Percentiles rank a stretch among this genome's conserved stretches.
These are phyloP conservation scores for Leptographium lundbergii DNA, from an alignment of 2,329 filamentous ascomycete genomes.

Conservation along the genomic window DNA sequence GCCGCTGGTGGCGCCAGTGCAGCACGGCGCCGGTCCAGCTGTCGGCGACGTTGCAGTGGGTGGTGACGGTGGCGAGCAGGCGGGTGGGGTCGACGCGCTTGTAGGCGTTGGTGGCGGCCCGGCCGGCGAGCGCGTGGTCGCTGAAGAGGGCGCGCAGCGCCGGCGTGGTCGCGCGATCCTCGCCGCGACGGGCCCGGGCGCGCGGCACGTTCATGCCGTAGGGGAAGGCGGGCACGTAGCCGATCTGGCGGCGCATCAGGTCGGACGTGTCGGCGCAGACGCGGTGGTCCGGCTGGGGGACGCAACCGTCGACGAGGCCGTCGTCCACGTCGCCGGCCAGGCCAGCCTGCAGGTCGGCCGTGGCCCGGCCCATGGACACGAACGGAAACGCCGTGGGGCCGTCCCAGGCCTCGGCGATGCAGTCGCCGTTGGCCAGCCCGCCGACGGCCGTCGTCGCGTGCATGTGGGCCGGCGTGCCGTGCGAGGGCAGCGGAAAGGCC, in stretches of 20 bases:
- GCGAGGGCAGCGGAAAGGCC: slow-evolving; percentile 42
- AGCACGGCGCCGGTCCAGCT: slow-evolving; percentile 39
- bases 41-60: slow-evolving; percentile 36
- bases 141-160: slow-evolving; percentile 29
- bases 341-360: slow-evolving; percentile 41
- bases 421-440: slow-evolving; percentile 45
- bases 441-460: slow-evolving; percentile 31
- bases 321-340: slow-evolving; percentile 35
- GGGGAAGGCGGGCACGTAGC: slow-evolving; percentile 46
- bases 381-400: slow-evolving; percentile 47
- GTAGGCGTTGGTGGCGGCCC: slow-evolving; percentile 20
- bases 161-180: slow-evolving; percentile 14
- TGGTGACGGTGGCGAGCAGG: slow-evolving; percentile 53
- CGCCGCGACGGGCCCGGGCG: slow-evolving; percentile 27
- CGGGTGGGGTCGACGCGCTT: slow-evolving; percentile 27
- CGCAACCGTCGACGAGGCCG: slow-evolving; percentile 46
- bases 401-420: slow-evolving; percentile 35
- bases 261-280: slow-evolving; percentile 27
- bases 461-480: slow-evolving; percentile 33
- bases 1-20: slow-evolving; percentile 54
- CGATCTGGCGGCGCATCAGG: slow-evolving; percentile 31
- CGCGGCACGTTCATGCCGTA: slow-evolving; percentile 38
- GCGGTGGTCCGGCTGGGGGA: slow-evolving; percentile 57
- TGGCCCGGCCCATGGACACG: slow-evolving; percentile 39
- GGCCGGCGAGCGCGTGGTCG: slow-evolving; percentile 2